phyloP scores from a whole-genome alignment of 441 rosid species.

The Theobroma grandiflorum region DNA sequence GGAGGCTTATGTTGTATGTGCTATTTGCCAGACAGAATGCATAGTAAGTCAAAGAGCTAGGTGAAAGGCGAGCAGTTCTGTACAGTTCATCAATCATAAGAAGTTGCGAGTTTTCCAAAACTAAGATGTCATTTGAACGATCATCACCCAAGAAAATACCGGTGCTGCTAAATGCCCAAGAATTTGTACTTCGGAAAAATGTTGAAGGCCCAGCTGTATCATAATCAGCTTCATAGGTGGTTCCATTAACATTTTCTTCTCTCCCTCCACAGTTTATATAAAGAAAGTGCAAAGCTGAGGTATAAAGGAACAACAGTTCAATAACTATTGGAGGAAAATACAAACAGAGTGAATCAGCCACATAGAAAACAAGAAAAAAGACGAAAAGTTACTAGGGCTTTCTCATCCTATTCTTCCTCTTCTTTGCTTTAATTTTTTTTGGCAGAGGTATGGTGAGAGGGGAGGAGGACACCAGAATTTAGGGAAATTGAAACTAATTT shows the following conservation, averaged over 20 bases:
- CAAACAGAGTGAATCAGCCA: neutral
- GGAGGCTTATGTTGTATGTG: constrained; percentile 52
- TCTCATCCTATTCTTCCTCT: neutral
- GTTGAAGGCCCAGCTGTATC: constrained; percentile 28
- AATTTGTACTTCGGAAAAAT: neutral
- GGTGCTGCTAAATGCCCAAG: constrained; percentile 65
- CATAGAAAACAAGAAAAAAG: neutral
- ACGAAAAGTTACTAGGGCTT: neutral
- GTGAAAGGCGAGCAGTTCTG: constrained; percentile 48
- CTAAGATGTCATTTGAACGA: constrained; percentile 14
- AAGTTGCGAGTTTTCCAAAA: neutral
- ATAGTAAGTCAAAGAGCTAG: constrained; percentile 54
- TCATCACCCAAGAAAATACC: constrained; percentile 59
- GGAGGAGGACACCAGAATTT: too few relatives aligned
- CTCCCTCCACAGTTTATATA: constrained; percentile 55
- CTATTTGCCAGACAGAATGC: constrained; percentile 52
- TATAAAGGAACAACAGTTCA: neutral
- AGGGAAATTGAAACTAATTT: too few relatives aligned
- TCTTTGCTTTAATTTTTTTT: neutral
- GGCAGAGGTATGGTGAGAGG: too few relatives aligned
- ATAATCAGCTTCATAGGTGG: constrained; percentile 49
- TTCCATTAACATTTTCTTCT: constrained; percentile 26
- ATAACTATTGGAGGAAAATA: neutral
- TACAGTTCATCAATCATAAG: constrained; percentile 35
- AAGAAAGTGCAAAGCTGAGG: constrained; percentile 18